Conservation (phyloP, 495 filamentous ascomycete species). For the Neurospora sp. region DNA sequence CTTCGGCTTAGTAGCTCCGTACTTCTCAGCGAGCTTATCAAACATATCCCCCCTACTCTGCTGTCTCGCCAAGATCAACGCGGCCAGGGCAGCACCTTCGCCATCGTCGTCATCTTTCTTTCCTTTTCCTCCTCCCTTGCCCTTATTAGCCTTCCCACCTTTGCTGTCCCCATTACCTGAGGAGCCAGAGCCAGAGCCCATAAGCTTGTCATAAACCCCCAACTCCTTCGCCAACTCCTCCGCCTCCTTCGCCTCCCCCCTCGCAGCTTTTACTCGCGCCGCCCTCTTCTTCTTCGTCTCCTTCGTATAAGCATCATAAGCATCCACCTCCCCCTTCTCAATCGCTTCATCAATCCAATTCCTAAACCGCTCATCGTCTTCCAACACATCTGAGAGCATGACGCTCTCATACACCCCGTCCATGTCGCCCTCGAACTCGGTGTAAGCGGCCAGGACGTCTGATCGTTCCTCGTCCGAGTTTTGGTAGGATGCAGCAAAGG, state of each 20-base stretch:
- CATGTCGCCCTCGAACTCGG: conserved; percentile 58
- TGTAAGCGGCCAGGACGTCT: conserved; percentile 69
- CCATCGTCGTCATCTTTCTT: conserved; percentile 32
- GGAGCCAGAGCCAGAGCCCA: conserved; percentile 14
- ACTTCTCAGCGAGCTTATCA: conserved; percentile 64
- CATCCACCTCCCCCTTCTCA: conserved; percentile 49
- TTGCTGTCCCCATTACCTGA: conserved; percentile 8
- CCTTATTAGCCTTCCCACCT: neutral
- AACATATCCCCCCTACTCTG: conserved; percentile 39
- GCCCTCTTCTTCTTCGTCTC: conserved; percentile 58
- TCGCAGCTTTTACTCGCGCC: conserved; percentile 51
- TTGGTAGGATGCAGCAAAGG: conserved; percentile 68
- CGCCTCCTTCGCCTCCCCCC: conserved; percentile 61
- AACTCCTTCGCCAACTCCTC: conserved; percentile 61
- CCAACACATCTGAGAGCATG: conserved; percentile 73
- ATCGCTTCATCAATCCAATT: conserved; percentile 77
- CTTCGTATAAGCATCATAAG: conserved; percentile 53
- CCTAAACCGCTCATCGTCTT: conserved; percentile 81
- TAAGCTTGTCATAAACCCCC: conserved; percentile 52
- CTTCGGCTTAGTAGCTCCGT: conserved; percentile 38
- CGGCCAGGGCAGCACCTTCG: conserved; percentile 29
- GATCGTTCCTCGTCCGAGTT: conserved; percentile 72
- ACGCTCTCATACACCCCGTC: conserved; percentile 65
- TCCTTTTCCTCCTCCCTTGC: conserved; percentile 31
- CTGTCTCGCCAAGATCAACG: conserved; percentile 33